These are phyloP conservation scores for Umbelopsis sp. DNA, from an alignment of 192 early-diverging fungal species.

Conservation along the genomic window DNA sequence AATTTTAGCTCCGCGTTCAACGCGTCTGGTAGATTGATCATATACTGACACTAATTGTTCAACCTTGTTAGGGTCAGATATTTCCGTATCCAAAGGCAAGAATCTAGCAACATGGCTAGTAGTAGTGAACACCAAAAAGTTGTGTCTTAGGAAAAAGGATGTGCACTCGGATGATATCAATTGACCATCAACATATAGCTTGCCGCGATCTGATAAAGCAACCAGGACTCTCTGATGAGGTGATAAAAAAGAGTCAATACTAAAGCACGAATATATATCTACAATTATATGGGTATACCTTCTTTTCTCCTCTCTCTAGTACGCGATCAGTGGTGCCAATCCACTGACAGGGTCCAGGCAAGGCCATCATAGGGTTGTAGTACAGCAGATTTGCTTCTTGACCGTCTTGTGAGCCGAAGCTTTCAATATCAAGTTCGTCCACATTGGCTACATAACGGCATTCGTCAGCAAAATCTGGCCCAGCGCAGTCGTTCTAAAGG, in stretches of 20 bases:
- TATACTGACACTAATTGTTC: slow-evolving; percentile 52
- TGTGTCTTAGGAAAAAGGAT: slow-evolving; percentile 82
- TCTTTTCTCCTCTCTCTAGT: too few species aligned
- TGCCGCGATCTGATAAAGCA: slow-evolving; percentile 77
- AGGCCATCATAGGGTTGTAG: neutral
- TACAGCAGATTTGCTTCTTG: too few species aligned
- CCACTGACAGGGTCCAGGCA: slow-evolving; percentile 61
- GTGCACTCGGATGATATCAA: slow-evolving; percentile 79
- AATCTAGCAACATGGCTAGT: slow-evolving; percentile 80
- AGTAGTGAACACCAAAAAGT: slow-evolving; percentile 86
- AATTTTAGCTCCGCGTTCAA: slow-evolving; percentile 93
- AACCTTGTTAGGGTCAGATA: slow-evolving; percentile 20
- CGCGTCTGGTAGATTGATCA: slow-evolving; percentile 70
- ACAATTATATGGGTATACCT: too few species aligned
- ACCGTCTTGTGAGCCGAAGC: too few species aligned
- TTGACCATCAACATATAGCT: slow-evolving; percentile 77
- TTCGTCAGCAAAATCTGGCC: too few species aligned
- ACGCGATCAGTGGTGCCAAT: slow-evolving; percentile 32
- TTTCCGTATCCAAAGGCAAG: slow-evolving; percentile 54
- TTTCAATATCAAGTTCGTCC: too few species aligned
- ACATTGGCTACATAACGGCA: too few species aligned
- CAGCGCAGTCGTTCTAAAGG: too few species aligned
- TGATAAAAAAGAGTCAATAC: neutral
- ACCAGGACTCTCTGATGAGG: slow-evolving; percentile 54
- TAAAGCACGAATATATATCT: neutral